Evolutionary conservation across 2,329 filamentous ascomycete genomes (phyloP).

Genomic region (Plenodomus biglobosus): DNA sequence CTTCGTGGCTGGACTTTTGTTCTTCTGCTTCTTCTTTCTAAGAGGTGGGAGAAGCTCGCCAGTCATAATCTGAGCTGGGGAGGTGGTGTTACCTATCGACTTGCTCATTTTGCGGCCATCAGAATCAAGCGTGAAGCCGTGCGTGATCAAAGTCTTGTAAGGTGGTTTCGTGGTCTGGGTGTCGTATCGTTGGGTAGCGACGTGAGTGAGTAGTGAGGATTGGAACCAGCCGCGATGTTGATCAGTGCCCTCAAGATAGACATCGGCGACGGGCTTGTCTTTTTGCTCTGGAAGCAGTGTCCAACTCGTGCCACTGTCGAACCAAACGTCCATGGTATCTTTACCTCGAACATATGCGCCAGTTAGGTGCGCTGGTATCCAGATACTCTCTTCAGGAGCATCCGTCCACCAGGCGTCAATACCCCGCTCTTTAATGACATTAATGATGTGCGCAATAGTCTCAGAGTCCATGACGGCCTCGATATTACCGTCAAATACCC

Average conservation of each 20-base stretch:
- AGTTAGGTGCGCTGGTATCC: constrained; percentile 69
- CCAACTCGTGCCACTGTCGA: constrained; percentile 97
- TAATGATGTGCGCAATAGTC: constrained; percentile 82
- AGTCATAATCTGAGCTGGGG: constrained; percentile 80
- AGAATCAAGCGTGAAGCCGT: constrained; percentile 89
- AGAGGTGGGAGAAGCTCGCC: constrained; percentile 73
- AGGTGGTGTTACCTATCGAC: constrained; percentile 85
- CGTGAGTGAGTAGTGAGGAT: constrained; percentile 84
- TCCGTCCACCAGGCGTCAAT: constrained; percentile 97
- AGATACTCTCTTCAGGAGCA: constrained; percentile 69
- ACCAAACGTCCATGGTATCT: constrained; percentile 99
- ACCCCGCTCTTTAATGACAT: constrained; percentile 72
- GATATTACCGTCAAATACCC: constrained; percentile 60
- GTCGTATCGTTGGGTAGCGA: constrained; percentile 60
- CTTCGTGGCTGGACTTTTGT: constrained; percentile 39
- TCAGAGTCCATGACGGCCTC: constrained; percentile 76
- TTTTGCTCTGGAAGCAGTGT: constrained; percentile 47
- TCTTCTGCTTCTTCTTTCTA: constrained; percentile 63
- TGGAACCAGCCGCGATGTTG: constrained; percentile 99
- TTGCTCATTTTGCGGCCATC: constrained; percentile 99
- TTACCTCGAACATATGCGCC: constrained; percentile 70
- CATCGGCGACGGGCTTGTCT: constrained; percentile 63
- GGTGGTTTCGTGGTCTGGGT: constrained; percentile 57
- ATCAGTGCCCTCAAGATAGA: constrained; percentile 92
- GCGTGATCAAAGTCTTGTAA: constrained; percentile 87